These are phyloP conservation scores for Amoeboaphelidium occidentale DNA, from an alignment of 371 early-diverging fungal genomes.

Conservation along the genomic window DNA sequence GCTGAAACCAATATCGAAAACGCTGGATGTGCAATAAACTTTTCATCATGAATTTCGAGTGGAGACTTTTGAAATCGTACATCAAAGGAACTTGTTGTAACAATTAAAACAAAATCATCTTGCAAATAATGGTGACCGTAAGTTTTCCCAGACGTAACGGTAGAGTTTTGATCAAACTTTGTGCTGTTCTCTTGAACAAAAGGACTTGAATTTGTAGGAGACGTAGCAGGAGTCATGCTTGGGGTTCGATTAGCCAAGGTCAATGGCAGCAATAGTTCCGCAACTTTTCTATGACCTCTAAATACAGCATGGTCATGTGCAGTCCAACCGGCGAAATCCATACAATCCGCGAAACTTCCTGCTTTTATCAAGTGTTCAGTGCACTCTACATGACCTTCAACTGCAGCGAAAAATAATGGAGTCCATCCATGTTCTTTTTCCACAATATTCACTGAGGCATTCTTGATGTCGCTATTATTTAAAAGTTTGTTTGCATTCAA, in stretches of 20 bases:
- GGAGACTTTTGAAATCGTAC: slow-evolving; percentile 17
- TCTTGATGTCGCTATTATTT: slow-evolving; percentile 4
- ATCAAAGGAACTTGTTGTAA: slow-evolving; percentile 41
- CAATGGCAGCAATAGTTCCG: slow-evolving; percentile 19
- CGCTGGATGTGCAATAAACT: slow-evolving; percentile 7
- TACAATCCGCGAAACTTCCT: slow-evolving; percentile 21
- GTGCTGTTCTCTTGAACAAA: slow-evolving; percentile 5
- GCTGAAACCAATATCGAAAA: slow-evolving; percentile 32
- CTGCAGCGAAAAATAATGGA: slow-evolving; percentile 20
- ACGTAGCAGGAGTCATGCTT: slow-evolving; percentile 4
- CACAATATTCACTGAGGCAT: slow-evolving; percentile 9
- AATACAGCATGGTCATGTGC: slow-evolving; percentile 42
- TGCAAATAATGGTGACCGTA: slow-evolving; percentile 40
- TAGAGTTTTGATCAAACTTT: slow-evolving; percentile 13
- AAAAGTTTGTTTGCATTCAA: slow-evolving; percentile 6
- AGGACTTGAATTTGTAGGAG: slow-evolving; percentile 9
- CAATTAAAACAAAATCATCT: slow-evolving; percentile 29
- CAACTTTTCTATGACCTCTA: slow-evolving; percentile 26
- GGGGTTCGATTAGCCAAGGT: slow-evolving; percentile 2
- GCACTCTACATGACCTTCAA: slow-evolving; percentile 27
- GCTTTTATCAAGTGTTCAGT: slow-evolving; percentile 21
- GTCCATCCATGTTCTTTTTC: slow-evolving; percentile 31
- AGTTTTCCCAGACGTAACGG: slow-evolving; percentile 5
- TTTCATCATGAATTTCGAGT: slow-evolving; percentile 9
- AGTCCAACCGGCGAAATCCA: slow-evolving; percentile 28